These are phyloP conservation scores for Petasospora rhodanensis DNA, from an alignment of 1,139 yeast species.

Conservation along the genomic window DNA sequence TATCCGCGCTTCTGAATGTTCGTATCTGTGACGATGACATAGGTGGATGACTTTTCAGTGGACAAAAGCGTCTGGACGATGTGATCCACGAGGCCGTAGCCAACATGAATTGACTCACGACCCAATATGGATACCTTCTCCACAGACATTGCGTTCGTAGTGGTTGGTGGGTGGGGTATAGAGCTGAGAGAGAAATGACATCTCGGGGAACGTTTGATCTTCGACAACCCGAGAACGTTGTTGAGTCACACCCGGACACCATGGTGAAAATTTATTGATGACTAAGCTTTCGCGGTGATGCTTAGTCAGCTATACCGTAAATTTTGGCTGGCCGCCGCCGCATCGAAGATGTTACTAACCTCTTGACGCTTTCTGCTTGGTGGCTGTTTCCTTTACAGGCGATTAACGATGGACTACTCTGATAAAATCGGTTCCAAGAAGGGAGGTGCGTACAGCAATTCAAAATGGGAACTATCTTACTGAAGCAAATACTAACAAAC, in stretches of 20 bases:
- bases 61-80: slow-evolving; percentile 65
- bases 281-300: no score
- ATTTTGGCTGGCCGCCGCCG: no score
- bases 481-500: slow-evolving; percentile 35
- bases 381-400: no score
- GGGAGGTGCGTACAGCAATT: slow-evolving; percentile 29
- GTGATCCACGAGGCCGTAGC: slow-evolving; percentile 75
- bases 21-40: slow-evolving; percentile 84
- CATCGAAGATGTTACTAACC: neutral
- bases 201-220: no score
- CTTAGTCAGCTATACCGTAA: no score
- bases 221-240: no score
- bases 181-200: no score
- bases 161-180: no score
- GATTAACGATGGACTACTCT: slow-evolving; percentile 59
- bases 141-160: slow-evolving; percentile 12
- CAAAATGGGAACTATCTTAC: neutral
- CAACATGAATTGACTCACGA: slow-evolving; percentile 82
- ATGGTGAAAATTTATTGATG: no score
- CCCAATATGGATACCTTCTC: slow-evolving; percentile 71
- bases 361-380: neutral
- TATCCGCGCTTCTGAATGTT: slow-evolving; percentile 73
- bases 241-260: no score
- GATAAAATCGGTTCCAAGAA: slow-evolving; percentile 55
- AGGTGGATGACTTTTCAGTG: slow-evolving; percentile 76